Conservation (phyloP, 2,329 filamentous ascomycete species). For the Ampelomyces quisqualis region DNA sequence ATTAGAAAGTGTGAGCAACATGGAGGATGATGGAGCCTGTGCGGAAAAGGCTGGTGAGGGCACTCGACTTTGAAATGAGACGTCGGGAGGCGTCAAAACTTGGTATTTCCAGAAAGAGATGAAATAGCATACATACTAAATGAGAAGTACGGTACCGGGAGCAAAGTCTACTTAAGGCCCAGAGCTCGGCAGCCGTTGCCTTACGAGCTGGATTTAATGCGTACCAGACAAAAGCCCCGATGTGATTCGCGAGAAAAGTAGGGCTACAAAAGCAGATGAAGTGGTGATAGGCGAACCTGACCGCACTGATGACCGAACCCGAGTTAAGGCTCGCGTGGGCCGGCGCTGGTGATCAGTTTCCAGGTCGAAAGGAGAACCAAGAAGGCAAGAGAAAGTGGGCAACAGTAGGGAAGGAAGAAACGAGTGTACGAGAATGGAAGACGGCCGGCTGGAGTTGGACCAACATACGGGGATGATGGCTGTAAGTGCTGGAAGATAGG, state of each 20-base stretch:
- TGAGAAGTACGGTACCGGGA: constrained; percentile 35
- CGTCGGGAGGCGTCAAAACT: constrained; percentile 29
- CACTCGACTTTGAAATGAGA: constrained; percentile 40
- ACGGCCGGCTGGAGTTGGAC: constrained; percentile 37
- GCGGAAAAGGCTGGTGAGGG: constrained; percentile 17
- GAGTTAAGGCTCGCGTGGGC: constrained; percentile 39
- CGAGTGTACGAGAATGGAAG: constrained; percentile 42
- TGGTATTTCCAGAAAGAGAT: constrained; percentile 36
- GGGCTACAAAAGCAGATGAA: constrained; percentile 32
- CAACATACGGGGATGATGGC: constrained; percentile 36
- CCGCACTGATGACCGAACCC: constrained; percentile 41
- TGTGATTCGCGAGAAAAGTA: constrained; percentile 42
- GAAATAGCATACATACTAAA: constrained; percentile 44
- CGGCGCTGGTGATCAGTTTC: constrained; percentile 38
- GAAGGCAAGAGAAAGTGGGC: constrained; percentile 32
- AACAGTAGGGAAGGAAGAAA: constrained; percentile 37
- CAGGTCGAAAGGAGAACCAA: constrained; percentile 27
- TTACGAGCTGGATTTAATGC: constrained; percentile 37
- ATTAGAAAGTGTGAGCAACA: constrained; percentile 56
- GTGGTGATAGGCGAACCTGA: constrained; percentile 30
- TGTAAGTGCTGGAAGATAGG: constrained; percentile 32
- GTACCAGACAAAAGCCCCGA: constrained; percentile 31
- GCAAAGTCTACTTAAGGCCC: constrained; percentile 41
- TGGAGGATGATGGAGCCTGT: constrained; percentile 34
- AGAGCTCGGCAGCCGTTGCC: constrained; percentile 38